phyloP scores from a whole-genome alignment of 2,329 filamentous ascomycete genomes.

The Beauveria medogensis region DNA sequence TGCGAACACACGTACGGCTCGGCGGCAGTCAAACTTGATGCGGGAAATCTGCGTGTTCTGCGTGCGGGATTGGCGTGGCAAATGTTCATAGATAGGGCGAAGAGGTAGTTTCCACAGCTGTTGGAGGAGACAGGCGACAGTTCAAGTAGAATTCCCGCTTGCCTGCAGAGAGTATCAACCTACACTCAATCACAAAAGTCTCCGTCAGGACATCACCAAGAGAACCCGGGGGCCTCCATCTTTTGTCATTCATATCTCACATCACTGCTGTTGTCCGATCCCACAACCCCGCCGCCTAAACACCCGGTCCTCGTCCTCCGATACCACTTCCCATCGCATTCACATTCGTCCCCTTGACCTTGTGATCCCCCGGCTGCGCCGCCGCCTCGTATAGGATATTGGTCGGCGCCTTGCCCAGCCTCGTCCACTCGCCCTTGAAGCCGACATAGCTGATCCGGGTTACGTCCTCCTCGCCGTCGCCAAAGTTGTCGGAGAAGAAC shows the following conservation, averaged over 20 bases:
- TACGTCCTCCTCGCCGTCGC: slow-evolving; percentile 69
- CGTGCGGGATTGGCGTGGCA: not conserved
- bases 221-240: not conserved
- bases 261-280: not conserved
- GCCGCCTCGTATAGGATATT: slow-evolving; percentile 92
- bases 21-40: not conserved
- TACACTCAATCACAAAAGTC: not conserved
- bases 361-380: slow-evolving; percentile 84
- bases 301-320: slow-evolving; percentile 33
- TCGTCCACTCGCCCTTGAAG: slow-evolving; percentile 93
- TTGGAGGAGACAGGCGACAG: not conserved
- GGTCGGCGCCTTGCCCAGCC: slow-evolving; percentile 60
- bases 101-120: not conserved
- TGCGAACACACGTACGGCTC: not conserved
- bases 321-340: slow-evolving; percentile 50
- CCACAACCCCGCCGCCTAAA: not conserved
- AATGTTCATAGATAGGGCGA: not conserved
- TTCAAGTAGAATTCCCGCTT: not conserved
- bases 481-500: slow-evolving; percentile 90
- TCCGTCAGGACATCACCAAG: not conserved
- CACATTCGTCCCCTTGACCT: slow-evolving; percentile 47
- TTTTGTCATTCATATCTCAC: not conserved
- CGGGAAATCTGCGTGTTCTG: not conserved
- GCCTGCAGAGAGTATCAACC: not conserved
- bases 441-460: slow-evolving; percentile 76